phyloP scores from a whole-genome alignment of 1,284 basidiomycete species.

The Trichosporon sp. region DNA sequence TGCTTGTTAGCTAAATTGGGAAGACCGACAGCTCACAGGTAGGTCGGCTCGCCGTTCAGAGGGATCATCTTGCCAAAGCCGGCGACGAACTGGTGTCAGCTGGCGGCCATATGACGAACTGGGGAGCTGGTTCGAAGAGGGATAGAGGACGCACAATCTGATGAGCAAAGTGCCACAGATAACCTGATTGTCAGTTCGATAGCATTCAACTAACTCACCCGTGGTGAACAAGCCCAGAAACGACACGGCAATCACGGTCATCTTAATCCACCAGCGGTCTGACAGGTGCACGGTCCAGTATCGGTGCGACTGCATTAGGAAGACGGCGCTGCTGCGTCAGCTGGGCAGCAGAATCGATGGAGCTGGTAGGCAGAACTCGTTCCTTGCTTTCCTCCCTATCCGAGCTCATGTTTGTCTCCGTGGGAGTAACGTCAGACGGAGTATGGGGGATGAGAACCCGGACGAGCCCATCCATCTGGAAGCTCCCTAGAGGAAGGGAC shows the following conservation, averaged over 20 bases:
- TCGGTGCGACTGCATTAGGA: conserved; percentile 17
- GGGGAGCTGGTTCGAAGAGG: neutral
- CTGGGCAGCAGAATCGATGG: neutral
- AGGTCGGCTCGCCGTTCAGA: conserved; percentile 16
- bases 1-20: neutral
- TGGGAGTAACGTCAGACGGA: no score
- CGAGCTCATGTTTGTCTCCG: no score
- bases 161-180: neutral
- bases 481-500: neutral
- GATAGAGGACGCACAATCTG: neutral
- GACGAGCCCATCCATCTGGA: no score
- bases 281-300: conserved; percentile 22
- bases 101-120: neutral
- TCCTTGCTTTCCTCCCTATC: no score
- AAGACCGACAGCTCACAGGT: neutral
- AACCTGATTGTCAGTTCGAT: neutral
- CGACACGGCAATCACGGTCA: conserved; percentile 12
- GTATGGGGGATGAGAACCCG: no score
- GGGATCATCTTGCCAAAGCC: conserved; percentile 20
- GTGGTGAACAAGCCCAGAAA: neutral
- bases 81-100: conserved; percentile 20
- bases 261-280: conserved; percentile 26
- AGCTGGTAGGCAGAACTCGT: no score
- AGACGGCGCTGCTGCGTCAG: conserved; percentile 19
- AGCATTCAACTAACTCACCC: neutral